phyloP scores from a whole-genome alignment of 179 eudicot genomes.

The Pouteria campechiana region DNA sequence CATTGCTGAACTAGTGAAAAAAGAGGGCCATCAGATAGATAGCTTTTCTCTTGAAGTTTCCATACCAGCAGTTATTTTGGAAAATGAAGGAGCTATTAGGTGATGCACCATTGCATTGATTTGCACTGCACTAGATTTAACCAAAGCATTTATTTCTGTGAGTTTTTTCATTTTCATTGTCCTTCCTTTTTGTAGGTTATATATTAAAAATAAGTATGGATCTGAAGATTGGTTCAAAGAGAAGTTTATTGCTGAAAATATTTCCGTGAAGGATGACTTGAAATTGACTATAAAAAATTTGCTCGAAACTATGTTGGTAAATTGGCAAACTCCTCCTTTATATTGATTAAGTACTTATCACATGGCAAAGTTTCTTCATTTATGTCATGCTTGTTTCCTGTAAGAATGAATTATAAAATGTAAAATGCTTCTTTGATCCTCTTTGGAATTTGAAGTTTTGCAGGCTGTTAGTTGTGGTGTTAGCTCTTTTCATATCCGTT shows the following conservation, averaged over 20 bases:
- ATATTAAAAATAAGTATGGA: constrained; percentile 53
- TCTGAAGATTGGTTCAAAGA: constrained; percentile 69
- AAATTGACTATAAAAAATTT: constrained; percentile 44
- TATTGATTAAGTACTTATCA: not conserved
- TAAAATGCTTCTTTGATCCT: too few species aligned
- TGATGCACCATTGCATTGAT: constrained; percentile 12
- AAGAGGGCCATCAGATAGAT: constrained; percentile 41
- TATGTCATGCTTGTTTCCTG: too few species aligned
- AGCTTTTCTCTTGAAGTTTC: constrained; percentile 77
- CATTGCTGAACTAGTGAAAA: constrained; percentile 40
- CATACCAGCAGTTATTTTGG: constrained; percentile 41
- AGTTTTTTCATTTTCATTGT: not conserved
- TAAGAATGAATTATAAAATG: too few species aligned
- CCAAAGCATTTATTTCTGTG: not conserved
- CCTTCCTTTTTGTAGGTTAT: constrained; percentile 29
- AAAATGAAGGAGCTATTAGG: constrained; percentile 63
- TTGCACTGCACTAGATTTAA: not conserved
- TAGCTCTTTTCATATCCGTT: constrained; percentile 63
- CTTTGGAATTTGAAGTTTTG: constrained; percentile 11
- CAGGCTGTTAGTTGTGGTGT: constrained; percentile 53
- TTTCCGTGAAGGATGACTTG: constrained; percentile 68
- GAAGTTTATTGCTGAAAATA: constrained; percentile 27
- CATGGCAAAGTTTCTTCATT: too few species aligned
- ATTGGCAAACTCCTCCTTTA: constrained; percentile 1
- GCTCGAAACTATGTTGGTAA: constrained; percentile 63